Percentiles rank a stretch among this genome's conserved stretches.
phyloP scores from a whole-genome alignment of 164 flowering plant genomes.

The Tinospora cordifolia region DNA sequence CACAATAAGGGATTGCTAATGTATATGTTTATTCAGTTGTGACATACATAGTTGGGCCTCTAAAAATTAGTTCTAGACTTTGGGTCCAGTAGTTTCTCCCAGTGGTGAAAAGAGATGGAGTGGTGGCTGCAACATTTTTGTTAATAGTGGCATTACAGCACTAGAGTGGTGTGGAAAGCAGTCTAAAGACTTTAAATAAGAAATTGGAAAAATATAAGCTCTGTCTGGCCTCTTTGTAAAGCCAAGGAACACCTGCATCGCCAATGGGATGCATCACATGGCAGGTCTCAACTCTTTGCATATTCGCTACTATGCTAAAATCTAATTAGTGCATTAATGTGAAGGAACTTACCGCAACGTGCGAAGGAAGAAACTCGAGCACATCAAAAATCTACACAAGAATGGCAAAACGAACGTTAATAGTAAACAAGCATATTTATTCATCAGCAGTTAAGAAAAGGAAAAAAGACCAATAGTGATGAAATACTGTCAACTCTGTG shows the following conservation, averaged over 20 bases:
- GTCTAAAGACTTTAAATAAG: too few species aligned
- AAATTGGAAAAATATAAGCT: too few species aligned
- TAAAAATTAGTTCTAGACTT: too few species aligned
- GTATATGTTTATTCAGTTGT: too few species aligned
- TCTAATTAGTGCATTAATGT: neutral
- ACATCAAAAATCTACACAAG: conserved; percentile 79
- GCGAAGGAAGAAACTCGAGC: conserved; percentile 72
- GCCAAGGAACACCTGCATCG: neutral
- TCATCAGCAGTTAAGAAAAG: too few species aligned
- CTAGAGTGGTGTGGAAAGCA: neutral
- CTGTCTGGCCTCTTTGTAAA: neutral
- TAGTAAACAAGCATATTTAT: neutral
- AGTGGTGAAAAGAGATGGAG: neutral
- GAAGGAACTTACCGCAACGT: conserved; percentile 67
- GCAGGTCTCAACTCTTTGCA: neutral
- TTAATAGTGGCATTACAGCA: neutral
- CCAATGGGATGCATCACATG: neutral
- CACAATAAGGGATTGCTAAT: too few species aligned
- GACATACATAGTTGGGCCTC: too few species aligned
- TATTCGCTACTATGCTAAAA: neutral
- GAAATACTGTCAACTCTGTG: too few species aligned
- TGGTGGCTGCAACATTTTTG: neutral
- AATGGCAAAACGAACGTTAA: conserved; percentile 9
- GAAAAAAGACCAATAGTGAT: too few species aligned
- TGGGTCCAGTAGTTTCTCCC: too few species aligned